Evolutionary conservation across 495 filamentous ascomycete genomes (phyloP).

Genomic region (Patellaria atrata): DNA sequence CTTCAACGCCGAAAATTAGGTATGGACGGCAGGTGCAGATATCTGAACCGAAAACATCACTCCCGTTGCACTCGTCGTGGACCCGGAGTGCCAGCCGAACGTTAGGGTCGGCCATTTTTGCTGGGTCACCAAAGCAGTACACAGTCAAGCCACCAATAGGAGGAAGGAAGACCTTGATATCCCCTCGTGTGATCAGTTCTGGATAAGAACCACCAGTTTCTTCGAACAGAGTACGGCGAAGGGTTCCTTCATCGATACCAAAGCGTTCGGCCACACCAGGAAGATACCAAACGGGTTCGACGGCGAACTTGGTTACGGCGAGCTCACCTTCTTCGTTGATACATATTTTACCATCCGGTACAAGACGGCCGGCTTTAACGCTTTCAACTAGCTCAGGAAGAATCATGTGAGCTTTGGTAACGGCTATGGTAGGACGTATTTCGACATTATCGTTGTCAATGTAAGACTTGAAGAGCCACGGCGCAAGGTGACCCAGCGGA

Average conservation of each 20-base stretch:
- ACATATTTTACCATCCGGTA: constrained; percentile 84
- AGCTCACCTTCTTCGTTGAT: constrained; percentile 72
- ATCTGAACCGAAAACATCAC: constrained; percentile 95
- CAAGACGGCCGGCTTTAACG: constrained; percentile 60
- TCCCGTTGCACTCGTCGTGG: constrained; percentile 94
- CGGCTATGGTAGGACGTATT: constrained; percentile 84
- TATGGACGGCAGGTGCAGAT: constrained; percentile 98
- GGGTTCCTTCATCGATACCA: constrained; percentile 76
- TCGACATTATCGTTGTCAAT: constrained; percentile 63
- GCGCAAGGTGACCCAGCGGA: constrained; percentile 77
- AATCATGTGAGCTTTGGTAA: constrained; percentile 95
- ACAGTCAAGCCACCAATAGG: constrained; percentile 94
- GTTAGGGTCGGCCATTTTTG: constrained; percentile 79
- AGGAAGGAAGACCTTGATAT: constrained; percentile 91
- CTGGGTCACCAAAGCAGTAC: constrained; percentile 91
- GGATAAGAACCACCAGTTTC: constrained; percentile 89
- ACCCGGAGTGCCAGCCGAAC: constrained; percentile 77
- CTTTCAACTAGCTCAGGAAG: constrained; percentile 84
- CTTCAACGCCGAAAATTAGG: constrained; percentile 89
- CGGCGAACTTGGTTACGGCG: constrained; percentile 90
- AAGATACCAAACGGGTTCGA: constrained; percentile 91
- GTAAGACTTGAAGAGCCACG: constrained; percentile 59
- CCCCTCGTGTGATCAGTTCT: constrained; percentile 76
- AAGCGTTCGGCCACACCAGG: constrained; percentile 92
- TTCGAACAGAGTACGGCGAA: constrained; percentile 82